These are phyloP conservation scores for Moesziomyces parantarcticus DNA, from an alignment of 1,284 basidiomycete species.

Conservation along the genomic window DNA sequence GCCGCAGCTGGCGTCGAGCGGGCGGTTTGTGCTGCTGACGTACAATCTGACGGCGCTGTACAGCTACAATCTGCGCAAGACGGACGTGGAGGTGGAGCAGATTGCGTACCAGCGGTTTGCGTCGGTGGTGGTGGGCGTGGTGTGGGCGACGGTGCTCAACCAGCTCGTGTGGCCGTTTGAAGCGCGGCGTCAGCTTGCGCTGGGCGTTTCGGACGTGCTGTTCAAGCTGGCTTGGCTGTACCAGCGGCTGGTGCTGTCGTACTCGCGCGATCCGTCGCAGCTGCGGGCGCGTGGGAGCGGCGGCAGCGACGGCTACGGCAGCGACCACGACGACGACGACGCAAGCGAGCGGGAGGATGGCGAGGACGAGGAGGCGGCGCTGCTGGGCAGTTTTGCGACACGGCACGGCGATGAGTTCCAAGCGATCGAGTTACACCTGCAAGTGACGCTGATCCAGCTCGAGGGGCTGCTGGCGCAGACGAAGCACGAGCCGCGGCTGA, in stretches of 20 bases:
- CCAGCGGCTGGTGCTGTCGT: constrained; percentile 58
- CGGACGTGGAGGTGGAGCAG: constrained; percentile 76
- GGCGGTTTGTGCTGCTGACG: constrained; percentile 68
- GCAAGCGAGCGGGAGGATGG: constrained; percentile 10
- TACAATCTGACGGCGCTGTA: constrained; percentile 85
- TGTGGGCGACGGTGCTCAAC: constrained; percentile 89
- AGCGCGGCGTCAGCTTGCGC: constrained; percentile 85
- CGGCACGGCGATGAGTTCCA: constrained; percentile 54
- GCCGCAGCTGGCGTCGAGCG: constrained; percentile 61
- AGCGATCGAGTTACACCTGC: constrained; percentile 88
- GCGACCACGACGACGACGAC: constrained; percentile 11
- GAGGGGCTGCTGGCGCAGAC: constrained; percentile 80
- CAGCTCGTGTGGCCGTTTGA: constrained; percentile 95
- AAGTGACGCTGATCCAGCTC: constrained; percentile 82
- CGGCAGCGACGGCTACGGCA: not conserved
- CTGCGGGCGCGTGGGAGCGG: not conserved
- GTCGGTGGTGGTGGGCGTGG: constrained; percentile 85
- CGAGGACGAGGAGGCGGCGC: constrained; percentile 44
- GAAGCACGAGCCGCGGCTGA: constrained; percentile 90
- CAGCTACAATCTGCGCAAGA: constrained; percentile 80
- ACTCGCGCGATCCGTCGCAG: constrained; percentile 45
- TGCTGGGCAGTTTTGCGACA: constrained; percentile 31
- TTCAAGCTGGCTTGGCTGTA: constrained; percentile 64
- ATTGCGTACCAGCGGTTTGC: constrained; percentile 82
- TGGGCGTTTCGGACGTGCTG: constrained; percentile 78